Evolutionary conservation across 495 filamentous ascomycete species (phyloP).

Genomic region (Cercophora scortea): DNA sequence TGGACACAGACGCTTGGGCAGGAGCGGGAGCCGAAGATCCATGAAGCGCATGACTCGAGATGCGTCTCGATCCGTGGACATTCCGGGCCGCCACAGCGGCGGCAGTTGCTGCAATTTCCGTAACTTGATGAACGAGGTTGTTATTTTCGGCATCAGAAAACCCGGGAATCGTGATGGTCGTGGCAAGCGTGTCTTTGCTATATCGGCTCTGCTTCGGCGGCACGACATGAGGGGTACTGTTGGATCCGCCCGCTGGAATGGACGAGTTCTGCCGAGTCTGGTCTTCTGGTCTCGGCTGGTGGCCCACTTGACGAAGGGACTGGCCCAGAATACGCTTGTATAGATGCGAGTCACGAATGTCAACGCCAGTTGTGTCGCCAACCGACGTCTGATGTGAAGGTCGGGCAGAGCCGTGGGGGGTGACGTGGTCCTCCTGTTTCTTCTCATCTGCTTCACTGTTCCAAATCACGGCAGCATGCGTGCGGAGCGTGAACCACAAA

Average conservation of each 20-base stretch:
- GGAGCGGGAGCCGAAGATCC: constrained; percentile 10
- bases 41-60: constrained; percentile 11
- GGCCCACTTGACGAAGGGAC: constrained; percentile 71
- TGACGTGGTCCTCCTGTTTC: constrained; percentile 44
- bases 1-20: constrained; percentile 12
- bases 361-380: constrained; percentile 33
- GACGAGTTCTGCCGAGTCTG: constrained; percentile 36
- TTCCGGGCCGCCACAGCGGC: constrained; percentile 85
- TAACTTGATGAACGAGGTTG: constrained; percentile 69
- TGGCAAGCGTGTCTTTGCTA: constrained; percentile 24
- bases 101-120: constrained; percentile 87
- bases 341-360: constrained; percentile 74
- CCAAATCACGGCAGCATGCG: constrained; percentile 96
- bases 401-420: constrained; percentile 28
- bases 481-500: constrained; percentile 91
- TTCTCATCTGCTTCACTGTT: constrained; percentile 82
- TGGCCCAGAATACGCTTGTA: constrained; percentile 93
- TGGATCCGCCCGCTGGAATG: constrained; percentile 20
- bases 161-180: constrained; percentile 51
- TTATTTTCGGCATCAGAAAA: constrained; percentile 74
- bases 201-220: constrained; percentile 55
- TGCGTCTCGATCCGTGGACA: constrained; percentile 26
- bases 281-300: constrained; percentile 42
- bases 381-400: constrained; percentile 31
- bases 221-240: constrained; percentile 57